Evolutionary conservation across 148 eudicot species (phyloP).

Genomic region (Tetragonia tetragonoides): DNA sequence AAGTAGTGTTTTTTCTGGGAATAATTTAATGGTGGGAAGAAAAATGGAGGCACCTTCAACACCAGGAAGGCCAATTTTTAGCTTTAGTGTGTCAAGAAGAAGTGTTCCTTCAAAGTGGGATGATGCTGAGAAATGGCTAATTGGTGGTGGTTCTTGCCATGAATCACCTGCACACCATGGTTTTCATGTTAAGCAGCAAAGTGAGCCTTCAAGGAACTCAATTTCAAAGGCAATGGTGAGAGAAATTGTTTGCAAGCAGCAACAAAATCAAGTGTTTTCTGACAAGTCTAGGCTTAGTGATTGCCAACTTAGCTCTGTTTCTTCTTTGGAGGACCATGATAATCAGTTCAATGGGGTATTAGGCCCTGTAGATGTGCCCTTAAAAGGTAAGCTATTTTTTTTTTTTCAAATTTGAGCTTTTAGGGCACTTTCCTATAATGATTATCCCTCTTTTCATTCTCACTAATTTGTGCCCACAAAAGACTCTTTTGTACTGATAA

Average conservation of each 20-base stretch:
- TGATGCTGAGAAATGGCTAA: slow-evolving; percentile 86
- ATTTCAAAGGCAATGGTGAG: slow-evolving; percentile 18
- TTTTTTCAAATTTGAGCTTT: slow-evolving; percentile 16
- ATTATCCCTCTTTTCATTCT: slow-evolving; percentile 2
- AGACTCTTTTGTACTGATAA: not conserved
- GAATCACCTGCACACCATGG: slow-evolving; percentile 61
- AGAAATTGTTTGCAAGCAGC: slow-evolving; percentile 28
- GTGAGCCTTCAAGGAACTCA: slow-evolving; percentile 19
- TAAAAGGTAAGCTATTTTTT: slow-evolving; percentile 56
- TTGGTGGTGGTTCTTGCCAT: slow-evolving; percentile 37
- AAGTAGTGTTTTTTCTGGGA: slow-evolving; percentile 9
- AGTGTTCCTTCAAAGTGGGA: slow-evolving; percentile 87
- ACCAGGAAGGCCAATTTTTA: slow-evolving; percentile 75
- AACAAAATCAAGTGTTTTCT: slow-evolving; percentile 38
- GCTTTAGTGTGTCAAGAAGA: slow-evolving; percentile 65
- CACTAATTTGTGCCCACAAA: slow-evolving; percentile 11
- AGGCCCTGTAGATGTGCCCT: slow-evolving; percentile 48
- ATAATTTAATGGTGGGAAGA: slow-evolving; percentile 23
- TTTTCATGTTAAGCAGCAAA: slow-evolving; percentile 21
- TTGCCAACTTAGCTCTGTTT: slow-evolving; percentile 30
- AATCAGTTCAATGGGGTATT: slow-evolving; percentile 37
- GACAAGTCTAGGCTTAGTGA: slow-evolving; percentile 54
- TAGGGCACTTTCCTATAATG: slow-evolving; percentile 15
- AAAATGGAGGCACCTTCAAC: slow-evolving; percentile 59
- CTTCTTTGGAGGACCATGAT: slow-evolving; percentile 34